These are phyloP conservation scores for Mycena leptocephala DNA, from an alignment of 768 basidiomycete species.

Conservation along the genomic window DNA sequence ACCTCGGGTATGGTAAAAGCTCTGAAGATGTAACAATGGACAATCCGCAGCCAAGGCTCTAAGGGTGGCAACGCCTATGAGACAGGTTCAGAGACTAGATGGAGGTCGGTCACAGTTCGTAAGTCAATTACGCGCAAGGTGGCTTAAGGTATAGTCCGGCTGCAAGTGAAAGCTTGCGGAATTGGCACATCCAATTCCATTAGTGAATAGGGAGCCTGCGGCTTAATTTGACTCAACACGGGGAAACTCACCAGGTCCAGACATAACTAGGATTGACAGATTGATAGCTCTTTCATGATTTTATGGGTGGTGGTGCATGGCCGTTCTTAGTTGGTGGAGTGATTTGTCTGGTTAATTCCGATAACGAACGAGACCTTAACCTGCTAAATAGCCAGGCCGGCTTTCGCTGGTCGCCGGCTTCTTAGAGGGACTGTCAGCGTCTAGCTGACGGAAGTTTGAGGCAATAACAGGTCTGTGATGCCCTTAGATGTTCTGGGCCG, in stretches of 20 bases:
- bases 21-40: too few species aligned
- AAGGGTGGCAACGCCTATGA: too few species aligned
- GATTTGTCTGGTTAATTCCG: constrained; percentile 98
- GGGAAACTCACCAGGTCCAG: constrained; percentile 88
- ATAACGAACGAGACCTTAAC: constrained; percentile 96
- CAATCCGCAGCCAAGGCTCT: too few species aligned
- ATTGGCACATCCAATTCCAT: too few species aligned
- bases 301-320: constrained; percentile 92
- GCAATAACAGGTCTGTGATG: constrained; percentile 95
- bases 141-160: too few species aligned
- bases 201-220: constrained; percentile 89
- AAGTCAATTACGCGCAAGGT: too few species aligned
- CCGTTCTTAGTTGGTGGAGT: constrained; percentile 93
- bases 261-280: constrained; percentile 86
- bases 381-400: constrained; percentile 91
- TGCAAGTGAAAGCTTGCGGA: too few species aligned
- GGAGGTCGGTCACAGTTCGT: too few species aligned
- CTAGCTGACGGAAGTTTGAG: constrained; percentile 90
- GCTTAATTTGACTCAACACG: constrained; percentile 91
- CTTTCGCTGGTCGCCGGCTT: constrained; percentile 84
- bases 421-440: constrained; percentile 90
- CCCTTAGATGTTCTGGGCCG: constrained; percentile 78
- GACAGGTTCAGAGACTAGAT: too few species aligned
- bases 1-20: too few species aligned
- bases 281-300: constrained; percentile 90